A percentile compares a stretch with the other conserved stretches of the same genome.
phyloP scores from a whole-genome alignment of 2,329 filamentous ascomycete species.

The Neofusicoccum sp. region DNA sequence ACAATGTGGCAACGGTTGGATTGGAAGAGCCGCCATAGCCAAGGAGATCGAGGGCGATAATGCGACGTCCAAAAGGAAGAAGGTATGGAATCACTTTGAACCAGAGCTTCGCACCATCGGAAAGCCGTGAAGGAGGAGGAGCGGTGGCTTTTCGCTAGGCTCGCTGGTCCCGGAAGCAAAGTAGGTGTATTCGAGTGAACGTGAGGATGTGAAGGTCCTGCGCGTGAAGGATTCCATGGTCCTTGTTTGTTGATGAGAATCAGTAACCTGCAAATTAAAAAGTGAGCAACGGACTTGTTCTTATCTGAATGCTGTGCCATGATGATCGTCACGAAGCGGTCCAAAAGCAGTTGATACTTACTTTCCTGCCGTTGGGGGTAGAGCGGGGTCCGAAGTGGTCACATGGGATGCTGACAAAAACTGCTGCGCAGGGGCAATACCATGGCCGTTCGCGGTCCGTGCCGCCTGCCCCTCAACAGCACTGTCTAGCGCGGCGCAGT shows the following conservation, averaged over 20 bases:
- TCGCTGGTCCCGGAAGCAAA: conserved; percentile 29
- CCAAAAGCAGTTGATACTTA: no score
- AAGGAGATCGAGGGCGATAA: conserved; percentile 43
- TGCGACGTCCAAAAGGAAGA: conserved; percentile 43
- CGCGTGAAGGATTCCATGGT: conserved; percentile 33
- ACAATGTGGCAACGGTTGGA: conserved; percentile 30
- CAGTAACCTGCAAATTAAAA: no score
- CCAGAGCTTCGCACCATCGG: conserved; percentile 52
- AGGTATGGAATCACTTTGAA: conserved; percentile 44
- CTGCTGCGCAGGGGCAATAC: no score
- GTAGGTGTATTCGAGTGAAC: conserved; percentile 33
- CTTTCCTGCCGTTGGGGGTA: no score
- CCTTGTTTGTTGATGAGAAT: background rate
- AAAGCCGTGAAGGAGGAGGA: conserved; percentile 53
- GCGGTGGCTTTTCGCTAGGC: conserved; percentile 12
- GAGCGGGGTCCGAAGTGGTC: no score
- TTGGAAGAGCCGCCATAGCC: conserved; percentile 43
- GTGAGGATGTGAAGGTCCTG: conserved; percentile 32
- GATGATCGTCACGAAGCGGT: no score
- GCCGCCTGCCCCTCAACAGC: no score
- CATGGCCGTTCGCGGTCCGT: no score
- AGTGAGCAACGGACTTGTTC: no score
- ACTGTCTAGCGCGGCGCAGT: no score
- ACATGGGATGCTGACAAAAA: no score
- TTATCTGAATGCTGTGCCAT: no score